Conservation (phyloP, 495 filamentous ascomycete species). For the Beverwykella pulmonaria region DNA sequence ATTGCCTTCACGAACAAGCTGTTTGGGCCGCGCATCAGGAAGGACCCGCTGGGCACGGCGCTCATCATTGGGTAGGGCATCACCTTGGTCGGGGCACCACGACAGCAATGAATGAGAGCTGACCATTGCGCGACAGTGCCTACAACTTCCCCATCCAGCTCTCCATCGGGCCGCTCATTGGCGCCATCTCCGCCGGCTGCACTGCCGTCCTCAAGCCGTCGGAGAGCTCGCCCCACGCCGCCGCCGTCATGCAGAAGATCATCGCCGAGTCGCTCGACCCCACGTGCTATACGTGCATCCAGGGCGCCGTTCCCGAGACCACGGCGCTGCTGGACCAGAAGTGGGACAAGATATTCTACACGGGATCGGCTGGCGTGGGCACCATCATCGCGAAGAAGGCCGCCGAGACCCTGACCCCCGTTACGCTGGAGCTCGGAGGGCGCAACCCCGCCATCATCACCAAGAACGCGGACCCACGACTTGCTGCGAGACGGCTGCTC, state of each 20-base stretch:
- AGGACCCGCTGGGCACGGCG: slow-evolving; percentile 83
- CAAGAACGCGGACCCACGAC: slow-evolving; percentile 72
- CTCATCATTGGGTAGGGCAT: slow-evolving; percentile 76
- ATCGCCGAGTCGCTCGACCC: slow-evolving; percentile 73
- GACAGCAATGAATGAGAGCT: neutral
- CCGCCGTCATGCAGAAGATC: slow-evolving; percentile 77
- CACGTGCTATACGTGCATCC: slow-evolving; percentile 74
- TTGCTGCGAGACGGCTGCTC: slow-evolving; percentile 81
- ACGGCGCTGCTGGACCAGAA: slow-evolving; percentile 80
- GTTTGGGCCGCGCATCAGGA: slow-evolving; percentile 74
- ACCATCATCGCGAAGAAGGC: slow-evolving; percentile 90
- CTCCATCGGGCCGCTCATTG: slow-evolving; percentile 74
- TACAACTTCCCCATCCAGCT: slow-evolving; percentile 93
- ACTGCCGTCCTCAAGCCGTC: slow-evolving; percentile 88
- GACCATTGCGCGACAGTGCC: slow-evolving; percentile 51
- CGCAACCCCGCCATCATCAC: slow-evolving; percentile 88
- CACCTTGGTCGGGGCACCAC: neutral
- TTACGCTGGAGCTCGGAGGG: slow-evolving; percentile 86
- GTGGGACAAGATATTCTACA: slow-evolving; percentile 99
- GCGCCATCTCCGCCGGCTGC: slow-evolving; percentile 90
- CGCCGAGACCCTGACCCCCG: slow-evolving; percentile 86
- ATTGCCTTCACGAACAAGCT: slow-evolving; percentile 66
- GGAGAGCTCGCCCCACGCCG: slow-evolving; percentile 73
- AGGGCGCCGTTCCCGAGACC: slow-evolving; percentile 78
- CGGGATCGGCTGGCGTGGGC: slow-evolving; percentile 74